Evolutionary conservation across 371 early-diverging fungal species (phyloP), one percentile per base, ranked within the genome.

Genomic region (Mortierella sp.): DNA sequence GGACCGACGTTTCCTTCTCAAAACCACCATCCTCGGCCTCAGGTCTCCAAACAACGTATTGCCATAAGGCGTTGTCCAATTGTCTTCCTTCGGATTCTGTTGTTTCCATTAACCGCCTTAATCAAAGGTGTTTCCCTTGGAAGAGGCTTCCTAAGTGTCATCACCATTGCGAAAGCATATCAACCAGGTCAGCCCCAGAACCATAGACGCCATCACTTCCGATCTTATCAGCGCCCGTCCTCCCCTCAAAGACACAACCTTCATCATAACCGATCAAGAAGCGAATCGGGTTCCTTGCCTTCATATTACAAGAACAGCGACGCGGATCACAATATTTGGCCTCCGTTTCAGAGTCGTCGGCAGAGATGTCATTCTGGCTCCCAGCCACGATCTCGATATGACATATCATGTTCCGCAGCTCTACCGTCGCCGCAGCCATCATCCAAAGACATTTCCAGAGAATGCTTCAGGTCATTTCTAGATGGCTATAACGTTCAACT

Each of bases 401-500:
- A 42, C n/a, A n/a, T n/a, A 7, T 34, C 53, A 15, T 34, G 4
- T 34, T 34, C 41, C 31, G 21, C n/a, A 3, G 41, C 56, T 17
- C 19, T 15, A 43, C 12, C 32, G 15, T 31, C 28, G n/a, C 2
- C 30, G 21, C 12, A 39, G 14, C 14, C 37, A 12, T 14, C 55
- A 47, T 24, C 17, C 19, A 41, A 39, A 24, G 31, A 32, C 26
- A 30, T 15, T 27, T 19, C 26, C 14, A 39, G 2, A 4, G 23
- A 4, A 2, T 8, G 48, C 30, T 49, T 49, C 26, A 34, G 56
- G 17, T 6, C 30, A 26, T 58, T 62, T 27, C 21, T 49, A n/a
- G 28, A 52, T 37, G 51, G 61, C 53, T 72, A 57, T 26, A 55
- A 64, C 21, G 49, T 63, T 19, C 68, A 73, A 19, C 42, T 63